These are phyloP conservation scores for Anisodus tanguticus DNA, from an alignment of 257 asterid species.

Conservation along the genomic window DNA sequence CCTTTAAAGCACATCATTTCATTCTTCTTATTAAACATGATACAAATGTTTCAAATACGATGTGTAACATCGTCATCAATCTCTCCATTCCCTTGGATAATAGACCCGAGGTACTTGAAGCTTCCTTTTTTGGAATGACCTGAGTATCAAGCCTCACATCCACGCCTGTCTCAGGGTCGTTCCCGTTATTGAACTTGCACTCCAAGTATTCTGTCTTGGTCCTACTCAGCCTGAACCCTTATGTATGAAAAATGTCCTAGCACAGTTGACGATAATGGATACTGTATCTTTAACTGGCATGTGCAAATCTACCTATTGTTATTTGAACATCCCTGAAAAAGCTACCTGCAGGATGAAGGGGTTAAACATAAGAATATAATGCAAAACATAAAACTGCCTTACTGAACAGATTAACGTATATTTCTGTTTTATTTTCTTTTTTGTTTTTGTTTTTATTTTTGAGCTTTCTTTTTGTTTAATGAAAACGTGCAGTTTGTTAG, in stretches of 20 bases:
- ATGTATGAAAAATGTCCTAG: conserved; percentile 29
- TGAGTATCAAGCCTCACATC: no score
- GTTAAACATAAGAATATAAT: conserved; percentile 55
- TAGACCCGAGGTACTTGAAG: no score
- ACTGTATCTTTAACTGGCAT: conserved; percentile 24
- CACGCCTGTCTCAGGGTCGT: no score
- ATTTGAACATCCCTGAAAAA: conserved; percentile 88
- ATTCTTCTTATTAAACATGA: no score
- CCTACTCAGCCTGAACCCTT: background rate
- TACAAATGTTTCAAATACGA: no score
- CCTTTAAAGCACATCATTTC: no score
- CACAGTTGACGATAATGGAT: conserved; percentile 33
- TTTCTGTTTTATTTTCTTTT: background rate
- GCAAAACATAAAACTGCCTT: background rate
- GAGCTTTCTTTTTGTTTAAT: conserved; percentile 1
- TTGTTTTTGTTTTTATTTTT: background rate
- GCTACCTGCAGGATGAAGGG: conserved; percentile 85
- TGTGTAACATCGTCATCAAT: no score
- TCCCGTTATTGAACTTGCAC: no score
- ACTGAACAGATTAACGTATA: background rate
- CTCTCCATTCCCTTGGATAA: no score
- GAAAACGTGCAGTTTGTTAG: conserved; percentile 19
- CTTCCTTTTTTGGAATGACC: no score
- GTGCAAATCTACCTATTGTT: conserved; percentile 80
- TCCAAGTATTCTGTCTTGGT: no score